A percentile compares a stretch with the other conserved stretches of the same genome.
Conservation (phyloP, 805 yeast species). For the Scheffersomyces stipitis region DNA sequence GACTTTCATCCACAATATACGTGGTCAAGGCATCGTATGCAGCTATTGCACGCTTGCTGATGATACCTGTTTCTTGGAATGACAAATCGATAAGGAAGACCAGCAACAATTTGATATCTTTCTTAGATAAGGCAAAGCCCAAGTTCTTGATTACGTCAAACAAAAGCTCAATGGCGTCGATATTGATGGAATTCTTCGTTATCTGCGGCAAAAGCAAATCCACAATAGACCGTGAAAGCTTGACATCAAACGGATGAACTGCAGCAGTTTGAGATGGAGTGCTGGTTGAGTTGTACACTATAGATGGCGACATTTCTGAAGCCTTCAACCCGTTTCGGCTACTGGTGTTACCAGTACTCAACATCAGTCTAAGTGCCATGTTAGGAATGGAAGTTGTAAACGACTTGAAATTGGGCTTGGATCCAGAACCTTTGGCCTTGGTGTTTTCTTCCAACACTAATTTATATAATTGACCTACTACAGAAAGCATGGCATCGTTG, state of each 20-base stretch:
- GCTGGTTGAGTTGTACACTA: neutral
- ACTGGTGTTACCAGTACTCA: conserved; percentile 12
- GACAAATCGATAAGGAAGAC: conserved; percentile 34
- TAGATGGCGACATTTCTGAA: neutral
- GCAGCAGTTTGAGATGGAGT: neutral
- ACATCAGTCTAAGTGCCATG: conserved; percentile 50
- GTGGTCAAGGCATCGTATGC: conserved; percentile 46
- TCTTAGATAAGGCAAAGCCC: conserved; percentile 39
- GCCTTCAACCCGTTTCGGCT: neutral
- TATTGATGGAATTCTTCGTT: conserved; percentile 31
- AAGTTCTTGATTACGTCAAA: conserved; percentile 54
- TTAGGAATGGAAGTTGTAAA: conserved; percentile 52
- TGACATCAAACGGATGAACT: conserved; percentile 4
- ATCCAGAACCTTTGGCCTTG: conserved; percentile 11
- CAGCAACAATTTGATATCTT: conserved; percentile 31
- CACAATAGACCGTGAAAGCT: conserved; percentile 30
- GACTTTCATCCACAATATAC: conserved; percentile 6
- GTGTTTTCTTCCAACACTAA: conserved; percentile 16
- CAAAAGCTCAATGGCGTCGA: conserved; percentile 63
- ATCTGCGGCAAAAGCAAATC: conserved; percentile 40
- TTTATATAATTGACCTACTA: conserved; percentile 29
- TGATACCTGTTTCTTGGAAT: conserved; percentile 41
- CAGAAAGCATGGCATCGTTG: conserved; percentile 25
- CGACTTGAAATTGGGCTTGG: conserved; percentile 15
- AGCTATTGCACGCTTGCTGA: conserved; percentile 50